Evolutionary conservation across 805 yeast genomes (phyloP).

Genomic region (Blastobotrys mokoenaii): DNA sequence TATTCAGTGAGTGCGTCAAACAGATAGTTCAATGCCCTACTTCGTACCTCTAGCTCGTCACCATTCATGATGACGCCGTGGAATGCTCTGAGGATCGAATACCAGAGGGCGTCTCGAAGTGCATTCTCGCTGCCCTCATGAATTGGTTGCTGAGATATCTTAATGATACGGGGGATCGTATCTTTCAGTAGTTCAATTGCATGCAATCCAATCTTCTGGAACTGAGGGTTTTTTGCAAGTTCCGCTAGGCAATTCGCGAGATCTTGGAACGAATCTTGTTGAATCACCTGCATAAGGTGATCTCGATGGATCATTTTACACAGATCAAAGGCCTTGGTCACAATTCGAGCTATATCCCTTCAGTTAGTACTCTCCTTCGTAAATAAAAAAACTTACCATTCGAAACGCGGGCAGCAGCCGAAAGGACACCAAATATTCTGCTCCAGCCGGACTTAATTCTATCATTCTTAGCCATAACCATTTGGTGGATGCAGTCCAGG

Average conservation of each 20-base stretch:
- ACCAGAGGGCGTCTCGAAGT: slow-evolving; percentile 48
- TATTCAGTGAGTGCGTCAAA: slow-evolving; percentile 74
- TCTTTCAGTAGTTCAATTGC: slow-evolving; percentile 66
- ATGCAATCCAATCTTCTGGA: slow-evolving; percentile 72
- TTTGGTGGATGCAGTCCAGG: slow-evolving; percentile 78
- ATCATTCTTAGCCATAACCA: slow-evolving; percentile 66
- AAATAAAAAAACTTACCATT: slow-evolving; percentile 22
- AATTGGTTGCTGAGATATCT: slow-evolving; percentile 5
- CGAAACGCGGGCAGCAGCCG: slow-evolving; percentile 58
- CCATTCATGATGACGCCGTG: slow-evolving; percentile 89
- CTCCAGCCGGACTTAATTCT: slow-evolving; percentile 91
- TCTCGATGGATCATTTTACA: slow-evolving; percentile 54
- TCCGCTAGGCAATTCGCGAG: slow-evolving; percentile 70
- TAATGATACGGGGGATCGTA: slow-evolving; percentile 53
- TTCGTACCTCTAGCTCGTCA: slow-evolving; percentile 87
- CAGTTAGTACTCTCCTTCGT: slow-evolving; percentile 9
- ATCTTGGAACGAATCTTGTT: slow-evolving; percentile 59
- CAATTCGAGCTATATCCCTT: slow-evolving; percentile 43
- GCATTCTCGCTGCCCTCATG: slow-evolving; percentile 2
- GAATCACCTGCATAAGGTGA: slow-evolving; percentile 52
- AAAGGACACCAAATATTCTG: slow-evolving; percentile 71
- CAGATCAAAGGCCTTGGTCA: slow-evolving; percentile 54
- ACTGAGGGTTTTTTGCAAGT: slow-evolving; percentile 74
- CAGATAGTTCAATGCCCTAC: slow-evolving; percentile 73
- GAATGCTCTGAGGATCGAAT: slow-evolving; percentile 77